These are phyloP conservation scores for Wallemia mellicola DNA, from an alignment of 1,284 basidiomycete species.

Conservation along the genomic window DNA sequence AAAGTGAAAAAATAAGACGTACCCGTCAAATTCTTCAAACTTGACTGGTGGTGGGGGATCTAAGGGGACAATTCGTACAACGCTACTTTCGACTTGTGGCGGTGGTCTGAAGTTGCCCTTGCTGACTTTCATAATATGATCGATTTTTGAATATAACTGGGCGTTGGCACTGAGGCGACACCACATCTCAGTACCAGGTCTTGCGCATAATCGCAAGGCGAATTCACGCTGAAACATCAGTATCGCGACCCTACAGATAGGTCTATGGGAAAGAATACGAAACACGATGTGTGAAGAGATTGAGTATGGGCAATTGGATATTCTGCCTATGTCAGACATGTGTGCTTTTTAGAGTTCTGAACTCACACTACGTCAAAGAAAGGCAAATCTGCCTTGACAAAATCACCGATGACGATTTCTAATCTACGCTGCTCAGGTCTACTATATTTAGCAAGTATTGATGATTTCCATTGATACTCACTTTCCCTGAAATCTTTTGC, in stretches of 20 bases:
- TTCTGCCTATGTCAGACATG: conserved; percentile 73
- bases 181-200: conserved; percentile 64
- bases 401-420: conserved; percentile 82
- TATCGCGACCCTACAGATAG: conserved; percentile 71
- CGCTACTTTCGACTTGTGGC: conserved; percentile 74
- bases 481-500: conserved; percentile 94
- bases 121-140: conserved; percentile 85
- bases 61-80: conserved; percentile 65
- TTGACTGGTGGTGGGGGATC: conserved; percentile 84
- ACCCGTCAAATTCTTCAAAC: conserved; percentile 93
- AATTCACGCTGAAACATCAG: conserved; percentile 99
- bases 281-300: conserved; percentile 96
- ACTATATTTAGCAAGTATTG: neutral
- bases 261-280: conserved; percentile 82
- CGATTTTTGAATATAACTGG: conserved; percentile 79
- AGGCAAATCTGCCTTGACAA: conserved; percentile 82
- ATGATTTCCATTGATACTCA: conserved; percentile 21
- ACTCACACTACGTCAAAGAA: conserved; percentile 98
- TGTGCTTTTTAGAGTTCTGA: conserved; percentile 95
- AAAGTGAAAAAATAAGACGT: neutral
- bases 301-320: conserved; percentile 85
- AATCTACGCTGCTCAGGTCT: conserved; percentile 86
- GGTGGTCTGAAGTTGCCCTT: conserved; percentile 91
- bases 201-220: conserved; percentile 66
- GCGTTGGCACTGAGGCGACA: conserved; percentile 87